A percentile compares a stretch with the other conserved stretches of the same genome.
Conservation (phyloP, 805 yeast species). For the Cyberlindnera meyerae region DNA sequence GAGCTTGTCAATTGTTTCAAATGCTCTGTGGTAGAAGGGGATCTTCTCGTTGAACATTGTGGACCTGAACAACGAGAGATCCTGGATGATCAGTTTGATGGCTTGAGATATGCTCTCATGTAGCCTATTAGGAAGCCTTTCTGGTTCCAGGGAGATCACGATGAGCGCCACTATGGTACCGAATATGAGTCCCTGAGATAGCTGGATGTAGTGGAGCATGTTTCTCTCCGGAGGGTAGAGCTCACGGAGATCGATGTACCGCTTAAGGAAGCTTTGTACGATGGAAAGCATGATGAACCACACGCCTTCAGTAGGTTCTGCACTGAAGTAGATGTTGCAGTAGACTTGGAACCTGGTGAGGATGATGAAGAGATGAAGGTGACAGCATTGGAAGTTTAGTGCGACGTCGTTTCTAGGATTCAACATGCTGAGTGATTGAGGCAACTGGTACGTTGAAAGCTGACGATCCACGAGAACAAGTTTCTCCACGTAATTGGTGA, state of each 20-base stretch:
- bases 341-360: slow-evolving; percentile 17
- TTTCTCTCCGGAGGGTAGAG: slow-evolving; percentile 15
- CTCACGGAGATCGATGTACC: slow-evolving; percentile 14
- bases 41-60: slow-evolving; percentile 14
- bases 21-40: slow-evolving; percentile 17
- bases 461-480: slow-evolving; percentile 20
- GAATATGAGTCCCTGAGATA: slow-evolving; percentile 13
- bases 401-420: slow-evolving; percentile 16
- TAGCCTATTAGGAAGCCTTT: slow-evolving; percentile 13
- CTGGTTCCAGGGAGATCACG: slow-evolving; percentile 12
- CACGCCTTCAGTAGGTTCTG: slow-evolving; percentile 12
- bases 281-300: slow-evolving; percentile 24
- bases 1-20: slow-evolving; percentile 7
- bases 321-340: slow-evolving; percentile 13
- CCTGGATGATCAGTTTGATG: slow-evolving; percentile 8
- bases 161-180: slow-evolving; percentile 12
- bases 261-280: slow-evolving; percentile 18
- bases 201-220: slow-evolving; percentile 10
- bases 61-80: slow-evolving; percentile 10
- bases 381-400: slow-evolving; percentile 18
- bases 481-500: slow-evolving; percentile 16
- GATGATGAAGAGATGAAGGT: slow-evolving; percentile 14
- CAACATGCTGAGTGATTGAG: slow-evolving; percentile 8
- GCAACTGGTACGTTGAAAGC: slow-evolving; percentile 16
- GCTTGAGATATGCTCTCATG: slow-evolving; percentile 13